Evolutionary conservation across 768 basidiomycete species (phyloP).

Genomic region (Hericium coralloides): DNA sequence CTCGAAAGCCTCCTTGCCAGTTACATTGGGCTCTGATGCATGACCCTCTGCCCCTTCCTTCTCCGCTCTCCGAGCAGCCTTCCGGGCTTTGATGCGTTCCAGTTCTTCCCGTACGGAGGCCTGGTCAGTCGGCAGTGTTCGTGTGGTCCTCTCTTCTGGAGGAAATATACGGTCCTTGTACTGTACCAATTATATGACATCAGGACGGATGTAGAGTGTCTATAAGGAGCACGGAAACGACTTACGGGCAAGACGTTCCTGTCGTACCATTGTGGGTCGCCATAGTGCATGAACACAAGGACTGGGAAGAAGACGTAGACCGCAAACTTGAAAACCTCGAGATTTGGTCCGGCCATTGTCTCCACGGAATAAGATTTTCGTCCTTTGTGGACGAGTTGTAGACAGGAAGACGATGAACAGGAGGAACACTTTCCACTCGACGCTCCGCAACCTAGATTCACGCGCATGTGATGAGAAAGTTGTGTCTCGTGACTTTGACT

Average conservation of each 20-base stretch:
- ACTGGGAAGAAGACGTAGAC: slow-evolving; percentile 83
- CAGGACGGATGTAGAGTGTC: neutral
- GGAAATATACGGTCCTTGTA: slow-evolving; percentile 71
- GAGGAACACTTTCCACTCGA: neutral
- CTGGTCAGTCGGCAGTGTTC: slow-evolving; percentile 63
- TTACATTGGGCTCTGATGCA: slow-evolving; percentile 11
- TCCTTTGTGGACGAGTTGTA: too few relatives aligned
- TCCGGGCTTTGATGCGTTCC: slow-evolving; percentile 61
- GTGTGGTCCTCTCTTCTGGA: slow-evolving; percentile 41
- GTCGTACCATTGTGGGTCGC: slow-evolving; percentile 83
- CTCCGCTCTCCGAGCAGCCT: slow-evolving; percentile 34
- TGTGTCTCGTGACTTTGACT: neutral
- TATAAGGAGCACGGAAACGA: neutral
- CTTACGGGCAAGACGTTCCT: slow-evolving; percentile 68
- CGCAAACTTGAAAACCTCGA: slow-evolving; percentile 87
- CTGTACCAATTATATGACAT: slow-evolving; percentile 26
- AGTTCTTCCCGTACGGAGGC: slow-evolving; percentile 58
- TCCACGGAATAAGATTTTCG: too few relatives aligned
- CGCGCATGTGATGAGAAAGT: neutral
- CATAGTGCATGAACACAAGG: slow-evolving; percentile 72
- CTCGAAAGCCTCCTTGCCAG: slow-evolving; percentile 20
- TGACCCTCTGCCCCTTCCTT: slow-evolving; percentile 30
- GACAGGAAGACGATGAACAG: neutral
- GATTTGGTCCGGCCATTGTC: slow-evolving; percentile 63
- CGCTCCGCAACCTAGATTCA: neutral